A percentile compares a stretch with the other conserved stretches of the same genome.
These are phyloP conservation scores for Flaveria ramosissima DNA, from an alignment of 129 eudicot species.

Conservation along the genomic window DNA sequence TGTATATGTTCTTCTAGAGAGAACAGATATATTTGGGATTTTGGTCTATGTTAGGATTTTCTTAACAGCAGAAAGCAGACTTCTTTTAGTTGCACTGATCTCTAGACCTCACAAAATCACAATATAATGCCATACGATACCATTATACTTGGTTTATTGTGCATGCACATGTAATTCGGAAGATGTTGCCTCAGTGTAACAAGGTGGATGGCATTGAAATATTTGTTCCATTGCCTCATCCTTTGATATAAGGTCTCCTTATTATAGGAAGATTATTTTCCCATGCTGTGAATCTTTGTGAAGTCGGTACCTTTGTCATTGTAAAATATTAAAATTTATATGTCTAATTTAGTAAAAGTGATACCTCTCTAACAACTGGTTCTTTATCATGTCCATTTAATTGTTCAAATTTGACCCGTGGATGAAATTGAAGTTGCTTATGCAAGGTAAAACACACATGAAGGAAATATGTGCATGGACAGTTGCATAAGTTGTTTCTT, in stretches of 20 bases:
- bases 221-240: not conserved
- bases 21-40: not conserved
- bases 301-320: not conserved
- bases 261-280: not conserved
- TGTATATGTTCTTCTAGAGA: not conserved
- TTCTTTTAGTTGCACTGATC: not conserved
- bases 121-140: not conserved
- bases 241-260: not conserved
- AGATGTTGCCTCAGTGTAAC: not conserved
- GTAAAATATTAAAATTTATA: not conserved
- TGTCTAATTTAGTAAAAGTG: not conserved
- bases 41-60: not conserved
- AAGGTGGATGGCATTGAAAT: too few relatives aligned
- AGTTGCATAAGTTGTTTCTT: slow-evolving; percentile 1
- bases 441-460: slow-evolving; percentile 10
- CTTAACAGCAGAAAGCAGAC: not conserved
- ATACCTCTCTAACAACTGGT: not conserved
- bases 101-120: slow-evolving; percentile 1
- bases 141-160: not conserved
- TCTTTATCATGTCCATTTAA: not conserved
- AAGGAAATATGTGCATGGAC: not conserved
- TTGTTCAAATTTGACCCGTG: not conserved
- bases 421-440: slow-evolving; percentile 16
- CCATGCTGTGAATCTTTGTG: not conserved
- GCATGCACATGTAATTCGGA: not conserved